phyloP scores from a whole-genome alignment of 2,329 filamentous ascomycete genomes.

The Pestalotiopsis sp. region DNA sequence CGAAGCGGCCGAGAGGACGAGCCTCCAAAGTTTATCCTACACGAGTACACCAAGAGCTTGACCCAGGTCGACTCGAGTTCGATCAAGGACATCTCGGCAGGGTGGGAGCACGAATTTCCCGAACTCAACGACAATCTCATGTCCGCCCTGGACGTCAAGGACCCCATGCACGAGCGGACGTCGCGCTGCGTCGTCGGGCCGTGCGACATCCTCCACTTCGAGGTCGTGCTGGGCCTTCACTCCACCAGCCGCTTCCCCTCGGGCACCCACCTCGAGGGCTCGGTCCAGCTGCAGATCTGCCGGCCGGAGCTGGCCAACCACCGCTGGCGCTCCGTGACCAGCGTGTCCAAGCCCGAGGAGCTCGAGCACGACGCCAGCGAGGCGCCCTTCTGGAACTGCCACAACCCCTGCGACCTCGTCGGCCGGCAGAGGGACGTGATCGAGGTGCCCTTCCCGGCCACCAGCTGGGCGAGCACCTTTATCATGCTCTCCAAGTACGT shows the following conservation, averaged over 20 bases:
- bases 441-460: conserved; percentile 59
- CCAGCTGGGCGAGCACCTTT: conserved; percentile 61
- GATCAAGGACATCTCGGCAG: conserved; percentile 52
- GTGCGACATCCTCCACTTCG: conserved; percentile 64
- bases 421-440: conserved; percentile 41
- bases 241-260: conserved; percentile 59
- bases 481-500: conserved; percentile 58
- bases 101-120: conserved; percentile 63
- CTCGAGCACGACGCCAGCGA: conserved; percentile 47
- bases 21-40: conserved; percentile 49
- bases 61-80: conserved; percentile 59
- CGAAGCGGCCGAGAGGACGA: conserved; percentile 45
- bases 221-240: conserved; percentile 61
- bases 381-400: conserved; percentile 46
- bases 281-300: conserved; percentile 61
- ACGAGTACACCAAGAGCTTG: conserved; percentile 60
- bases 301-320: conserved; percentile 56
- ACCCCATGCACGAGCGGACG: conserved; percentile 31
- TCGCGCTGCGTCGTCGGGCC: conserved; percentile 40
- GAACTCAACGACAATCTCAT: conserved; percentile 56
- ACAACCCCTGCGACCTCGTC: conserved; percentile 47
- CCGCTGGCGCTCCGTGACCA: conserved; percentile 63
- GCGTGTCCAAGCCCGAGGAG: conserved; percentile 59
- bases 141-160: conserved; percentile 48
- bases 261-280: conserved; percentile 62